Percentiles rank a stretch among this genome's conserved stretches.
Evolutionary conservation across 169 alveolate species (phyloP).

Genomic region (Cryptosporidium ryanae): DNA sequence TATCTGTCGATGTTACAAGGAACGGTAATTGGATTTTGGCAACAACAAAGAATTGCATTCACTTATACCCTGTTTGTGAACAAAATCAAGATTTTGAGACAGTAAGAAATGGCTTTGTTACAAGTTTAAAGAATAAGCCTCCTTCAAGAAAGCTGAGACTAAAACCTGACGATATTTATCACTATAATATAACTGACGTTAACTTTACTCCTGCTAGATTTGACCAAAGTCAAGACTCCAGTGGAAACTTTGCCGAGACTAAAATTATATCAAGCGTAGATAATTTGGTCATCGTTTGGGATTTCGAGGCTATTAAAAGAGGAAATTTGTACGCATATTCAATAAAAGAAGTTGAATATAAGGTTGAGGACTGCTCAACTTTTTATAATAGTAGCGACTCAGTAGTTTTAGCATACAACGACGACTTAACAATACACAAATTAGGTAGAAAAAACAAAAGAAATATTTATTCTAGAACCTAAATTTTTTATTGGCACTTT

Average conservation of each 20-base stretch:
- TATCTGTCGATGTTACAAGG: conserved; percentile 78
- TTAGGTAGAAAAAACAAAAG: conserved; percentile 57
- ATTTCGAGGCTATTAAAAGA: conserved; percentile 79
- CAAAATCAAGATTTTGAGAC: conserved; percentile 74
- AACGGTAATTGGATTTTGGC: conserved; percentile 86
- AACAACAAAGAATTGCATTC: conserved; percentile 81
- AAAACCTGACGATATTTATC: conserved; percentile 79
- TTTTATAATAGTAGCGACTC: conserved; percentile 29
- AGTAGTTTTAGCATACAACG: conserved; percentile 58
- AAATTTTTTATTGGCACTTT: background rate
- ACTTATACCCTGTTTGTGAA: conserved; percentile 78
- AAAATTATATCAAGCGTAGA: conserved; percentile 80
- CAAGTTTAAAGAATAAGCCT: conserved; percentile 79
- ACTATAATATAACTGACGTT: conserved; percentile 77
- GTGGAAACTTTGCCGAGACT: conserved; percentile 75
- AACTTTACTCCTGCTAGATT: conserved; percentile 85
- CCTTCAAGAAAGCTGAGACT: conserved; percentile 80
- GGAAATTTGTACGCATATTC: conserved; percentile 79
- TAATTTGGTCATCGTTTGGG: conserved; percentile 81
- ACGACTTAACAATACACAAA: conserved; percentile 57
- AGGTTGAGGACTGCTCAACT: conserved; percentile 74
- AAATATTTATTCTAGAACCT: conserved; percentile 16
- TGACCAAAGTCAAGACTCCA: conserved; percentile 75
- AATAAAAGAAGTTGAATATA: conserved; percentile 77
- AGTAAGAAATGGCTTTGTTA: conserved; percentile 76